Conservation (phyloP, 306 rosid species). For the Lablab purpureus region DNA sequence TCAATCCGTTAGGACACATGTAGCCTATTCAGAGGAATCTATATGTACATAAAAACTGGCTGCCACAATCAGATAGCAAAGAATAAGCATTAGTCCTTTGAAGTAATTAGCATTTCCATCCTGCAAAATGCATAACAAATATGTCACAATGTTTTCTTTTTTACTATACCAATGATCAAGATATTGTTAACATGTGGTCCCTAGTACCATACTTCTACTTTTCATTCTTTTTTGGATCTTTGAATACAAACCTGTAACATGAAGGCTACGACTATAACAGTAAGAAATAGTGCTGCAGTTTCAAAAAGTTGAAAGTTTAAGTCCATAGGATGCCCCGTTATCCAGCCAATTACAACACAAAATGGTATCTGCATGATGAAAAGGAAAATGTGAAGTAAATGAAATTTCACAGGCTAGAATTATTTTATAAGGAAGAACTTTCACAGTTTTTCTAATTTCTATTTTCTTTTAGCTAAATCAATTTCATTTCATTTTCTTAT, state of each 20-base stretch:
- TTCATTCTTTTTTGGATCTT: neutral
- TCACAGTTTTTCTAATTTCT: no score
- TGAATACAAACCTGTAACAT: constrained; percentile 76
- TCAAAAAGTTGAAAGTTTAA: constrained; percentile 84
- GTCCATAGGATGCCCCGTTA: constrained; percentile 75
- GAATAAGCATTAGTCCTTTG: constrained; percentile 82
- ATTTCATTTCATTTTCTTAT: no score
- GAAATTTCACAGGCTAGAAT: neutral
- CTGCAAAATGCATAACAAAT: constrained; percentile 58
- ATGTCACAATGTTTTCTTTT: neutral
- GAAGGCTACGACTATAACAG: constrained; percentile 78
- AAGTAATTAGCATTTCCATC: constrained; percentile 86
- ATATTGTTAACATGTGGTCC: neutral
- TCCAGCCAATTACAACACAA: constrained; percentile 82
- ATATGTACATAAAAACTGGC: constrained; percentile 86
- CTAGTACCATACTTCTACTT: neutral
- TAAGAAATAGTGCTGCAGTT: constrained; percentile 75
- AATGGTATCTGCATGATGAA: constrained; percentile 77
- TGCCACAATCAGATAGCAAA: constrained; percentile 83
- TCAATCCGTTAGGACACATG: neutral
- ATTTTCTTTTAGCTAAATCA: no score
- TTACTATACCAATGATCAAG: neutral
- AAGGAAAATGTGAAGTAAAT: constrained; percentile 15
- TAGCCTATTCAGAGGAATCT: constrained; percentile 55
- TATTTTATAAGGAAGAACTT: neutral